Percentiles rank a stretch among this genome's conserved stretches.
Evolutionary conservation across 495 filamentous ascomycete genomes (phyloP).

Genomic region (Penicillium bovifimosum): DNA sequence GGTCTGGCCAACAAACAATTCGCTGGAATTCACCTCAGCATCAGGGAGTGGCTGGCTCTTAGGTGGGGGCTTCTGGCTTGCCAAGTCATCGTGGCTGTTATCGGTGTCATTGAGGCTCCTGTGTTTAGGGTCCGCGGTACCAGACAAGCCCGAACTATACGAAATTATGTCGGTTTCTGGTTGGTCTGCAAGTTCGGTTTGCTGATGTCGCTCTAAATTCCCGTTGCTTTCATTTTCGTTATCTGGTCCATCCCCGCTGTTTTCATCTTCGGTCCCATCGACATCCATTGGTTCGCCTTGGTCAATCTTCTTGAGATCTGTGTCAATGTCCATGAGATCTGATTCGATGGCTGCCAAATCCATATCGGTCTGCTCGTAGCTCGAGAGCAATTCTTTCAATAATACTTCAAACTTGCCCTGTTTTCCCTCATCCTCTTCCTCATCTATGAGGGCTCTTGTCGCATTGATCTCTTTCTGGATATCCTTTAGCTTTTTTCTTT

Average conservation of each 20-base stretch:
- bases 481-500: not conserved
- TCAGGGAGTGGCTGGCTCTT: too few species aligned
- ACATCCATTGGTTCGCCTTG: not conserved
- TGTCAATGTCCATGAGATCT: not conserved
- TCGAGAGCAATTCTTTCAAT: not conserved
- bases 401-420: not conserved
- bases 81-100: not conserved
- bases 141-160: not conserved
- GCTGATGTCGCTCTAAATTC: too few species aligned
- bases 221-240: too few species aligned
- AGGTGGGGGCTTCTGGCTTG: not conserved
- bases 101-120: not conserved
- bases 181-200: not conserved
- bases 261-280: not conserved
- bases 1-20: not conserved
- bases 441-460: not conserved
- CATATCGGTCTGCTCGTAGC: not conserved
- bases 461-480: not conserved
- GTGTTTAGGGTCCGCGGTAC: not conserved
- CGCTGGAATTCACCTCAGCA: too few species aligned
- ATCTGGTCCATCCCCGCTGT: not conserved
- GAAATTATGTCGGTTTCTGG: not conserved
- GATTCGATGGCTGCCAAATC: not conserved
- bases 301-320: not conserved
- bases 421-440: slow-evolving; percentile 1